Evolutionary conservation across 495 filamentous ascomycete genomes (phyloP), one percentile per base, ranked within the genome.

Genomic region (Acidomyces sp.): DNA sequence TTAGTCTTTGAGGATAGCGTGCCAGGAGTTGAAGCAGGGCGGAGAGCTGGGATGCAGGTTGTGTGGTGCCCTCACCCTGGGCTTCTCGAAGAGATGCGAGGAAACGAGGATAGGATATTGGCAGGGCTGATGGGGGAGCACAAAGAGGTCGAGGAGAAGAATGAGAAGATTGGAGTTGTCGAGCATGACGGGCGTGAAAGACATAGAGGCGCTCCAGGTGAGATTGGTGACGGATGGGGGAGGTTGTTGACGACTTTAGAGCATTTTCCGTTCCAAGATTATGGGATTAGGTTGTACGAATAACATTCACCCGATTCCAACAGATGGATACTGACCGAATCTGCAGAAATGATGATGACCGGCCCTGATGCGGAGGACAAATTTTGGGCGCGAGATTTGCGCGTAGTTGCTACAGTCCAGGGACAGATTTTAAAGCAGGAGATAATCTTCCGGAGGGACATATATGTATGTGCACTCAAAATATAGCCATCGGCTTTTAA

Each of bases 1-100:
- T 65, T 99, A 6, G 90, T 99, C 0, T 95, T 99, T 54, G 90
- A 99, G 59, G 90, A 99, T 58, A 78, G 76, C 18, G 87, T 96
- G 3, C 83, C 85, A 0, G 90, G 90, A 0, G 85, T 94, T 0
- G 90, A 99, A 63, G 74, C 87, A 7, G 90, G 85, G 9, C 64
- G 90, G 22, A 72, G 90, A 41, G 90, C 92, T 0, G 92, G 92
- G 0, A 96, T 96, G 92, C 71, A 85, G 45, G 90, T 94, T 6
- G 66, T 93, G 1, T 99, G 90, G 90, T 78, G 75, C 47, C 90
- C 90, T 4, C 87, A 96, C 66, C 71, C 75, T 2, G 82, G 74
- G 56, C 60, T 99, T 19, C 63, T 82, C 63, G 67, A 72, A 51
- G 77, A 82, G 55, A 92, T 80, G 53, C 62, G 60, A 27, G 87